Evolutionary conservation across 164 flowering plant genomes (phyloP).

Genomic region (Akebia trifoliata): DNA sequence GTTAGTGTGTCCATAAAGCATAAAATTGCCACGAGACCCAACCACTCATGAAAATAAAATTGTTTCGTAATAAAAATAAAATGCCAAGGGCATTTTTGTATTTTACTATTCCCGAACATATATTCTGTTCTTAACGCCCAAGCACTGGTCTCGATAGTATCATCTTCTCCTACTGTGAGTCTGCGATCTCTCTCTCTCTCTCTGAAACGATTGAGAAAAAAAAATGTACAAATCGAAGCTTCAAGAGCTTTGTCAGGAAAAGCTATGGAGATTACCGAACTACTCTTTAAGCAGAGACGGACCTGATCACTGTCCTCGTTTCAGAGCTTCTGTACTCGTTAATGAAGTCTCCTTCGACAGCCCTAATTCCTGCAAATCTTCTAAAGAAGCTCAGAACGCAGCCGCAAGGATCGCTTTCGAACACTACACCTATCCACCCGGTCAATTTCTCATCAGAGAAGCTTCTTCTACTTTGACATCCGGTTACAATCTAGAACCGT

Average conservation of each 20-base stretch:
- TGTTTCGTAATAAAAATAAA: too few species aligned
- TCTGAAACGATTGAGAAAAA: too few species aligned
- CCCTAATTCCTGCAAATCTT: slow-evolving; percentile 7
- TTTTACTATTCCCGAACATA: too few species aligned
- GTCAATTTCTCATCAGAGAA: background rate
- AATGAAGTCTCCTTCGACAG: slow-evolving; percentile 13
- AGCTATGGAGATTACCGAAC: slow-evolving; percentile 1
- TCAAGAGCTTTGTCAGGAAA: slow-evolving; percentile 16
- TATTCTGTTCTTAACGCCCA: too few species aligned
- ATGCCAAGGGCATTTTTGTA: too few species aligned
- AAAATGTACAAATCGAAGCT: slow-evolving; percentile 15
- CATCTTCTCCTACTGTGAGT: too few species aligned
- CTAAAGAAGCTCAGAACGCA: slow-evolving; percentile 17
- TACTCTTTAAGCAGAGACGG: slow-evolving; percentile 12
- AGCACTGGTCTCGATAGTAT: too few species aligned
- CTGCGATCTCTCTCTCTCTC: too few species aligned
- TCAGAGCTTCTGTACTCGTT: slow-evolving; percentile 12
- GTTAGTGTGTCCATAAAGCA: too few species aligned
- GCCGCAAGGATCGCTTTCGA: slow-evolving; percentile 9
- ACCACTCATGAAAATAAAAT: too few species aligned
- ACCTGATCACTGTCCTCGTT: slow-evolving; percentile 11
- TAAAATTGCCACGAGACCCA: too few species aligned
- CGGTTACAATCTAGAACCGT: background rate
- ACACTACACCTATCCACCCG: background rate
- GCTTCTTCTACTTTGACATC: background rate